phyloP scores from a whole-genome alignment of 345 rosid species.

The Eucalyptus regnans region DNA sequence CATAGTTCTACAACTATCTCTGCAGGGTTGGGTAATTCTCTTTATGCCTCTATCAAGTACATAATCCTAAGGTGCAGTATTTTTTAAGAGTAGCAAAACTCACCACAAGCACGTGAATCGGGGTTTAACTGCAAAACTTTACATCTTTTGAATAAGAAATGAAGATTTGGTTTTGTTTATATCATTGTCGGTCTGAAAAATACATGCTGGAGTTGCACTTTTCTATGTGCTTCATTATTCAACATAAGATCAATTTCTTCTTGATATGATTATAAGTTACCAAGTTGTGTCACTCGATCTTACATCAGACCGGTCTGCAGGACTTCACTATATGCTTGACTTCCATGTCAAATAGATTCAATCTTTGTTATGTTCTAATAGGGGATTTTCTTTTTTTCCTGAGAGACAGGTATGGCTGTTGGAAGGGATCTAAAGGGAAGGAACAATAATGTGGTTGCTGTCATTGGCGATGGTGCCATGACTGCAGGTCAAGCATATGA shows the following conservation, averaged over 20 bases:
- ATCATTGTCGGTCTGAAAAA: not conserved
- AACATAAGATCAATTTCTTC: not conserved
- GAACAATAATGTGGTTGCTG: constrained; percentile 61
- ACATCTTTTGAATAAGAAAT: not conserved
- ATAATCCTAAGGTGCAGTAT: not conserved
- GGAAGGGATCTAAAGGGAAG: constrained; percentile 87
- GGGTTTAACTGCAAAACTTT: not conserved
- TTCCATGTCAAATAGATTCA: not conserved
- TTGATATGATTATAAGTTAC: not conserved
- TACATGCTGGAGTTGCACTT: not conserved
- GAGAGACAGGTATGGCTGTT: constrained; percentile 79
- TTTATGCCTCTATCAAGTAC: not conserved
- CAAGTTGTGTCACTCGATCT: not conserved
- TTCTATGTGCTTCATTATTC: not conserved
- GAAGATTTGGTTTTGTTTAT: not conserved
- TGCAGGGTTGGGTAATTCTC: constrained; percentile 72
- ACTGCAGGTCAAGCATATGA: constrained; percentile 99
- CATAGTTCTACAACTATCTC: constrained; percentile 94
- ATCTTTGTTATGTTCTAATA: not conserved
- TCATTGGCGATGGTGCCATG: constrained; percentile 99
- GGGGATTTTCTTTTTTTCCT: not conserved
- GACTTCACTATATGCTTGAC: not conserved
- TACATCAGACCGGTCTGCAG: not conserved
- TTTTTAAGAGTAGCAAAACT: not conserved
- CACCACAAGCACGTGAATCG: not conserved